Conservation (phyloP, 2,329 filamentous ascomycete species). For the Fonsecaea pedrosoi region DNA sequence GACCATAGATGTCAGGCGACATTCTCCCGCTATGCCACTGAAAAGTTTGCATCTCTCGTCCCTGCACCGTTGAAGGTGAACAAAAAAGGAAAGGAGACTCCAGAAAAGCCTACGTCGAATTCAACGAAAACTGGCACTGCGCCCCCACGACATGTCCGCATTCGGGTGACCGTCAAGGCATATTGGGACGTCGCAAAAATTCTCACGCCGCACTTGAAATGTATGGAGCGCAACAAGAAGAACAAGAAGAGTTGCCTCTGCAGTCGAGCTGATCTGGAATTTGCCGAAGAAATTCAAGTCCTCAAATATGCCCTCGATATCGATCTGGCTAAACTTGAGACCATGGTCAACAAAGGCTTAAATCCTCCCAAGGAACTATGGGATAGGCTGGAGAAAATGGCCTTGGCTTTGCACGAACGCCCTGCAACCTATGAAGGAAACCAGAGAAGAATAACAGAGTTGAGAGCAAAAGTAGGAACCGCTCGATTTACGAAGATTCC, state of each 20-base stretch:
- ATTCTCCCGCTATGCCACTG: slow-evolving; percentile 3
- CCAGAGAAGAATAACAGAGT: slow-evolving; percentile 14
- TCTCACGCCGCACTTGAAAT: slow-evolving; percentile 24
- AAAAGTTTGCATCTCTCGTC: slow-evolving; percentile 19
- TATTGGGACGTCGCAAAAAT: slow-evolving; percentile 27
- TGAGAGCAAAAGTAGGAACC: slow-evolving; percentile 5
- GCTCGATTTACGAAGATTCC: slow-evolving; percentile 8
- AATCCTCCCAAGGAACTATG: slow-evolving; percentile 8
- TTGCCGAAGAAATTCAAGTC: slow-evolving; percentile 5
- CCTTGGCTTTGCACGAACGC: slow-evolving; percentile 8
- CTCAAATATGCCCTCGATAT: slow-evolving; percentile 11
- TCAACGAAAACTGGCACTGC: neutral
- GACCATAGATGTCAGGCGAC: slow-evolving; percentile 25
- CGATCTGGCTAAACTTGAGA: slow-evolving; percentile 18
- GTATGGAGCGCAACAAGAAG: slow-evolving; percentile 12
- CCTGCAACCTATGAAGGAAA: slow-evolving; percentile 14
- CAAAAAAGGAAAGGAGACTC: slow-evolving; percentile 14
- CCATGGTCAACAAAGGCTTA: slow-evolving; percentile 9
- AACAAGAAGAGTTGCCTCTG: slow-evolving; percentile 23
- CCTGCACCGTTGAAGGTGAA: slow-evolving; percentile 23
- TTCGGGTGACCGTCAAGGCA: slow-evolving; percentile 11
- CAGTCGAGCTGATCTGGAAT: slow-evolving; percentile 11
- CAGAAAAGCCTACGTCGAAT: neutral
- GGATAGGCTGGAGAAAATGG: slow-evolving; percentile 15
- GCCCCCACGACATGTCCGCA: slow-evolving; percentile 11